phyloP scores from a whole-genome alignment of 371 early-diverging fungal genomes.

The Caulochytrium protostelioides region DNA sequence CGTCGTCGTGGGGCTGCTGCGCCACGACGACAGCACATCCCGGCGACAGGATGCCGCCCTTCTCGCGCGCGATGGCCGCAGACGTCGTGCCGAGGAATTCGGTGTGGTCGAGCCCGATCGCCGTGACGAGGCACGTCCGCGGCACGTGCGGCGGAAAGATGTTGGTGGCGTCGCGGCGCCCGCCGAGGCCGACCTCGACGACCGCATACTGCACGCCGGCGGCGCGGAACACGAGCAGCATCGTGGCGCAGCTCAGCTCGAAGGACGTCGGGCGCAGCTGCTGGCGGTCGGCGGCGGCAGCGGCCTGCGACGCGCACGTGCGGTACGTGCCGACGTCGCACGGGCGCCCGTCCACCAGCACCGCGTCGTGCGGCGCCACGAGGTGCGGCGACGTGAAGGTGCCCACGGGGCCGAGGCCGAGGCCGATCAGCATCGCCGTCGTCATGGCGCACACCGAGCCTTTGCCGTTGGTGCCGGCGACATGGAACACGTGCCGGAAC shows the following conservation, averaged over 20 bases:
- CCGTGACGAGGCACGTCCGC: constrained; percentile 30
- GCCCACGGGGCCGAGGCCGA: constrained; percentile 22
- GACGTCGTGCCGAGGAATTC: constrained; percentile 43
- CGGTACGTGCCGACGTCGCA: no score
- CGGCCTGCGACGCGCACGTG: no score
- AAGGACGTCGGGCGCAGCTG: no score
- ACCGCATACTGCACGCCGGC: no score
- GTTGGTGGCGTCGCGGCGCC: constrained; percentile 59
- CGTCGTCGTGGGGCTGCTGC: constrained; percentile 6
- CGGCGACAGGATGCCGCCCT: constrained; percentile 49
- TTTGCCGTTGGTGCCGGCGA: constrained; percentile 65
- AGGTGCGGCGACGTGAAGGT: constrained; percentile 62
- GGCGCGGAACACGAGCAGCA: no score
- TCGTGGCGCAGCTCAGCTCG: no score
- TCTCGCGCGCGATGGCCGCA: constrained; percentile 43
- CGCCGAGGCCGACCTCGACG: constrained; percentile 66
- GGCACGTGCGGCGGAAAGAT: constrained; percentile 30
- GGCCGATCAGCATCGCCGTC: constrained; percentile 16
- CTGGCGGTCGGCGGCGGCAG: no score
- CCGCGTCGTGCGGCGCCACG: constrained; percentile 37
- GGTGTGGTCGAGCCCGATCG: constrained; percentile 52
- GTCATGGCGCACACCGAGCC: constrained; percentile 49
- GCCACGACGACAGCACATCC: constrained; percentile 9
- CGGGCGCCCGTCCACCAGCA: no score
- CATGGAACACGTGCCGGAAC: constrained; percentile 37